Percentiles rank a stretch among this genome's conserved stretches.
These are phyloP conservation scores for Cunninghamia lanceolata DNA, from an alignment of 75 land plant species.

Conservation along the genomic window DNA sequence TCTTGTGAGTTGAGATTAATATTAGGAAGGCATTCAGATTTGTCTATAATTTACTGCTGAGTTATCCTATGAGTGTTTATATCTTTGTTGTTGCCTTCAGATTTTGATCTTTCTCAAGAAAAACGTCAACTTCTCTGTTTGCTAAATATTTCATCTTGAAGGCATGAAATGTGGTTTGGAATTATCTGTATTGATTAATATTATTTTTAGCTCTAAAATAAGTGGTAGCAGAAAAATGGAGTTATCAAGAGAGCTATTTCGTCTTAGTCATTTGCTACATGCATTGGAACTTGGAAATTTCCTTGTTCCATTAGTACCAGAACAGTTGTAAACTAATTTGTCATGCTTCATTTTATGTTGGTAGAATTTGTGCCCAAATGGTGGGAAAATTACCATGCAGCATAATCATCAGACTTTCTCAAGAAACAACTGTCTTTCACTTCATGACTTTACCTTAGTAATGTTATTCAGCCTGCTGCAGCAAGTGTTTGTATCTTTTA, in stretches of 20 bases:
- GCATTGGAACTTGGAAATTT: not conserved
- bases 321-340: not conserved
- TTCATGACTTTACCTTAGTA: not conserved
- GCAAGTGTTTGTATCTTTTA: not conserved
- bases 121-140: not conserved
- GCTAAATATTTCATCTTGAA: not conserved
- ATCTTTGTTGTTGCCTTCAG: not conserved
- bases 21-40: constrained; percentile 3
- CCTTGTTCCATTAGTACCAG: not conserved
- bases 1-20: not conserved
- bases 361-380: not conserved
- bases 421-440: not conserved
- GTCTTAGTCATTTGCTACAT: not conserved
- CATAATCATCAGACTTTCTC: not conserved
- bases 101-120: constrained; percentile 3
- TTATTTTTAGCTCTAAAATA: not conserved
- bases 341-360: not conserved
- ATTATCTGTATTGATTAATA: not conserved
- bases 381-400: not conserved
- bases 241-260: not conserved
- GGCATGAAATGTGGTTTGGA: not conserved
- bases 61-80: not conserved
- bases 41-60: not conserved
- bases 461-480: not conserved
- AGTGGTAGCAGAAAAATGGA: constrained; percentile 1